Evolutionary conservation across 2,329 filamentous ascomycete genomes (phyloP).

Genomic region (Trichoderma oligosporum): DNA sequence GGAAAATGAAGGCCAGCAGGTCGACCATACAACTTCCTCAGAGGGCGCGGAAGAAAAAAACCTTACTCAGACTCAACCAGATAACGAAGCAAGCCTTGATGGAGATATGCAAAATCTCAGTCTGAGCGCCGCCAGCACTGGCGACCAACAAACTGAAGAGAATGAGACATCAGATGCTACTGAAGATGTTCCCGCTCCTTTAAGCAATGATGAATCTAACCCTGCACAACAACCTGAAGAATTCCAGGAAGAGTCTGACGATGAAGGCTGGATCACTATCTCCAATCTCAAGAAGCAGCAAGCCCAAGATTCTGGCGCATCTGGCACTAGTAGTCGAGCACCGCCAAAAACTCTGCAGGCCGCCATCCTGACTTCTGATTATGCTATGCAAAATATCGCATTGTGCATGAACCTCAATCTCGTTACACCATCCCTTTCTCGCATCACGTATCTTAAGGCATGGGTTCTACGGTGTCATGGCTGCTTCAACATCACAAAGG

Average conservation of each 20-base stretch:
- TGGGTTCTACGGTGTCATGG: slow-evolving; percentile 92
- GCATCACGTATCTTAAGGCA: slow-evolving; percentile 80
- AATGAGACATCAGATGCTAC: not conserved
- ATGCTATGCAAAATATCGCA: slow-evolving; percentile 95
- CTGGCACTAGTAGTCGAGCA: slow-evolving; percentile 43
- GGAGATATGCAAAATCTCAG: slow-evolving; percentile 26
- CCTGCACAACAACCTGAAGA: slow-evolving; percentile 30
- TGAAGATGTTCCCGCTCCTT: slow-evolving; percentile 1
- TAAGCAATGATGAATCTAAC: slow-evolving; percentile 17
- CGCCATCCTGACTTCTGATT: slow-evolving; percentile 92
- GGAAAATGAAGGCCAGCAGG: slow-evolving; percentile 22
- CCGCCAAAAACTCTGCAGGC: slow-evolving; percentile 70
- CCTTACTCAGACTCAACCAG: slow-evolving; percentile 24
- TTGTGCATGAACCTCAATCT: slow-evolving; percentile 93
- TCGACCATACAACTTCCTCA: slow-evolving; percentile 20
- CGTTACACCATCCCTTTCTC: slow-evolving; percentile 71
- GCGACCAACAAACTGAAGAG: not conserved
- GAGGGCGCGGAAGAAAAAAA: slow-evolving; percentile 17
- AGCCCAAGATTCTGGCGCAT: slow-evolving; percentile 55
- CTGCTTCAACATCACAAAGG: slow-evolving; percentile 79
- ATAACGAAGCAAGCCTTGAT: slow-evolving; percentile 19
- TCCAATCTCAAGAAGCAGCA: slow-evolving; percentile 85
- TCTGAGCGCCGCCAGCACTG: slow-evolving; percentile 20
- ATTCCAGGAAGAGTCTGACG: slow-evolving; percentile 44
- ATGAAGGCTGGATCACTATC: slow-evolving; percentile 90